Evolutionary conservation across 164 flowering plant species (phyloP).

Genomic region (Malania oleifera): DNA sequence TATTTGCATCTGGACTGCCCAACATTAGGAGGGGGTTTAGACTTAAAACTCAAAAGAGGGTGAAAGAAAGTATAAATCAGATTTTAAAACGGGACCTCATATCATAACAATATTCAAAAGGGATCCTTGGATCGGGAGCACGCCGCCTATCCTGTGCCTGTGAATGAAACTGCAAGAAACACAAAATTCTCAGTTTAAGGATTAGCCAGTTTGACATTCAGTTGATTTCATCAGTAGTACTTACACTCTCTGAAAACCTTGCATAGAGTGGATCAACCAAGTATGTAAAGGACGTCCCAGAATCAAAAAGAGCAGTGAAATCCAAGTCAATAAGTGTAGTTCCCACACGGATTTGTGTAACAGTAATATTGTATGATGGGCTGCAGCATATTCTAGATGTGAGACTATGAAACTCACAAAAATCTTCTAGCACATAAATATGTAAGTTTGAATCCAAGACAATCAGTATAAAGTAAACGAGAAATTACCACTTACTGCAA

Average conservation of each 20-base stretch:
- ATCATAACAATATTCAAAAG: constrained; percentile 63
- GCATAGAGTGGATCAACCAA: constrained; percentile 46
- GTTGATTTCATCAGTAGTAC: constrained; percentile 10
- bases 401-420: neutral
- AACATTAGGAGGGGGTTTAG: constrained; percentile 10
- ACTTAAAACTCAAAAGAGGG: neutral
- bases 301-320: constrained; percentile 56
- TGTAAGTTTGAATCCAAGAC: neutral
- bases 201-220: neutral
- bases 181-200: neutral
- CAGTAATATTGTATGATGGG: constrained; percentile 46
- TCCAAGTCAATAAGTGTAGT: constrained; percentile 33
- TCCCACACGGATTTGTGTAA: constrained; percentile 47
- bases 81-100: constrained; percentile 40
- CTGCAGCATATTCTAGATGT: constrained; percentile 30
- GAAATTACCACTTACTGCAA: constrained; percentile 50
- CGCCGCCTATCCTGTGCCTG: constrained; percentile 39
- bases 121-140: constrained; percentile 47
- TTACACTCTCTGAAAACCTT: constrained; percentile 46
- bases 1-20: constrained; percentile 43
- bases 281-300: constrained; percentile 70
- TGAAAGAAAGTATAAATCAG: neutral
- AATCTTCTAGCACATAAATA: neutral
- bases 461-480: constrained; percentile 16
- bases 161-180: constrained; percentile 45